Evolutionary conservation across 2,329 filamentous ascomycete genomes (phyloP).

Genomic region (Cytospora piceae): DNA sequence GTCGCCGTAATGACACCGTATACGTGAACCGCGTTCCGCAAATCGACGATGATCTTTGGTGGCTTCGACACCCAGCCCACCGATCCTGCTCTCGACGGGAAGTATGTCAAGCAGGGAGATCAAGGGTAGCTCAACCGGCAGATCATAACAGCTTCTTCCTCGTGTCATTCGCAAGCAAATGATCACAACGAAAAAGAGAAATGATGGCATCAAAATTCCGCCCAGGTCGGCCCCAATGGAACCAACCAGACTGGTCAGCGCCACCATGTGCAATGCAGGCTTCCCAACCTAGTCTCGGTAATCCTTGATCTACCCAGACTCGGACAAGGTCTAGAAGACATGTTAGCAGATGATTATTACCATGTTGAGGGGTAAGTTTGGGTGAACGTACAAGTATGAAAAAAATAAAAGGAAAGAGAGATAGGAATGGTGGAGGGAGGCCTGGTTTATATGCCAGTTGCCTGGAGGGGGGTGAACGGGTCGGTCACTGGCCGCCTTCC

Average conservation of each 20-base stretch:
- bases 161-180: conserved; percentile 19
- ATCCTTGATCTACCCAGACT: conserved; percentile 11
- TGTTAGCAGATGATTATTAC: background rate
- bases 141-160: conserved; percentile 13
- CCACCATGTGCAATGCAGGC: conserved; percentile 27
- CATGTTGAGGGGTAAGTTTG: background rate
- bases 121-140: background rate
- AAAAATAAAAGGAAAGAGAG: background rate
- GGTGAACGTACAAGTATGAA: conserved; percentile 11
- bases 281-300: conserved; percentile 7
- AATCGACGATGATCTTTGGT: background rate
- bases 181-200: conserved; percentile 19
- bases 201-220: conserved; percentile 15
- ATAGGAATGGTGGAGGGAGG: background rate
- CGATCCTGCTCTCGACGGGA: background rate
- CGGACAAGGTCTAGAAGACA: background rate
- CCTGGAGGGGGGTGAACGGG: too few relatives aligned
- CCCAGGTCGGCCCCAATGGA: conserved; percentile 12
- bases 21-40: background rate
- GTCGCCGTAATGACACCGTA: background rate
- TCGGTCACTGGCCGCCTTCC: conserved; percentile 9
- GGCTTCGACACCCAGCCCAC: background rate
- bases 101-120: background rate
- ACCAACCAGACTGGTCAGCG: conserved; percentile 20
- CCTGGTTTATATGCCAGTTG: conserved; percentile 1